Conservation (phyloP, 2,329 filamentous ascomycete species). For the Claviceps digitariae region DNA sequence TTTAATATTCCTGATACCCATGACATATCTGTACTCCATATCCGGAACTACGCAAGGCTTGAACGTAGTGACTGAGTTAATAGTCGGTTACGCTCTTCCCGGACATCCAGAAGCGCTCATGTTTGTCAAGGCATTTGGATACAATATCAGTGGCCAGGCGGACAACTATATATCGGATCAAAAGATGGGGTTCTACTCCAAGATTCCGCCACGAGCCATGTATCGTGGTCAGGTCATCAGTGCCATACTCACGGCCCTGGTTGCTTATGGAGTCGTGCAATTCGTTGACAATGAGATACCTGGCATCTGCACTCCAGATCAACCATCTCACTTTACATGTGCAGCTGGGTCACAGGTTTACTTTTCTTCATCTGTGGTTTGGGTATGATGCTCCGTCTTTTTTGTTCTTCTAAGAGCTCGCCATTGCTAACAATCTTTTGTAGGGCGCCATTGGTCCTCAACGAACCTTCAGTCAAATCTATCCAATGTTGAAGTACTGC, state of each 20-base stretch:
- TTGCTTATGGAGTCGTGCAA: constrained; percentile 26
- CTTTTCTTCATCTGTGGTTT: constrained; percentile 19
- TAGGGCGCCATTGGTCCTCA: constrained; percentile 15
- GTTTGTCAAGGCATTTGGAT: constrained; percentile 39
- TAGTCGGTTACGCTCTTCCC: constrained; percentile 17
- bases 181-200: constrained; percentile 22
- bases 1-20: constrained; percentile 26
- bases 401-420: too few species aligned
- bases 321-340: constrained; percentile 20
- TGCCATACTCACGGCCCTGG: constrained; percentile 24
- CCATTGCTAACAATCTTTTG: neutral
- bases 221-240: constrained; percentile 28
- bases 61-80: constrained; percentile 34
- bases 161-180: constrained; percentile 24
- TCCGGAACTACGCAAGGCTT: constrained; percentile 29
- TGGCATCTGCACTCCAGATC: constrained; percentile 17
- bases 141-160: constrained; percentile 28
- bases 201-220: constrained; percentile 20
- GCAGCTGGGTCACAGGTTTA: constrained; percentile 18
- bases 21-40: constrained; percentile 27
- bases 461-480: constrained; percentile 26
- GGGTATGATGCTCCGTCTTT: constrained; percentile 8
- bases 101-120: constrained; percentile 20
- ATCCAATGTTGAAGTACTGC: constrained; percentile 29
- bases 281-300: constrained; percentile 21